Base-by-base conservation (phyloP, 2,329 filamentous ascomycete species). In the Nannizzia gypsea region DNA sequence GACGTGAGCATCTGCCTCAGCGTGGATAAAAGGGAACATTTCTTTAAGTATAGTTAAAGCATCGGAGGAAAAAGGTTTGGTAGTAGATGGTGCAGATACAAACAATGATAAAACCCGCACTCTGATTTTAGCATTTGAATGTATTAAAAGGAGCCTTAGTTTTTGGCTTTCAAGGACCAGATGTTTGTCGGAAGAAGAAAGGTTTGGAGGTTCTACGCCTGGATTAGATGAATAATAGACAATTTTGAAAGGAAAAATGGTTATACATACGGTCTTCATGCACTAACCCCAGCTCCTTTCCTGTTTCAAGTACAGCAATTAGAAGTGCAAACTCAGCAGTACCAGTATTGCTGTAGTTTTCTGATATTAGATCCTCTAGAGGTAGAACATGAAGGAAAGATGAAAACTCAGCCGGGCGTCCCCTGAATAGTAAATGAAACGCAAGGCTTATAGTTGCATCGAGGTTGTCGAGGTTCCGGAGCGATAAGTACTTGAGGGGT, bases 1-100 rank as follows among this genome's bases (percentile, higher is more conserved):
- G 64, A 91, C 87, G 66, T 92, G 90, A 4, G 92, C 85, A 69
- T 96, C 90, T 0, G 88, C 84, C 63, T 96, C 91, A 2, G 89
- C 83, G 69, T 95, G 87, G 64, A 92, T 83, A 15, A 85, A 81
- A 0, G 82, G 79, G 2, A 97, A 74, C 61, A 89, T 83, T 36
- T 76, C 77, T 58, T 79, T 79, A 1, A 97, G 75, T 11, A 87
- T 78, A 2, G 74, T 71, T 2, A 96, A 77, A 0, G 85, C 80
- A 8, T 76, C 78, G 0, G 73, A 67, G 0, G 85, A 85, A 58
- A 95, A 85, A 0, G 90, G 87, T 58, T 83, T 84, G 2, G 88
- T 90, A 0, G 86, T 86, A 1, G 87, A 83, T 8, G 85, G 83
- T 0, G 89, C 92, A 8, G 86, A 85, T 11, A 90, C 83, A 6